These are phyloP conservation scores for Fusarium devonianum DNA, from an alignment of 2,329 filamentous ascomycete species.

Conservation along the genomic window DNA sequence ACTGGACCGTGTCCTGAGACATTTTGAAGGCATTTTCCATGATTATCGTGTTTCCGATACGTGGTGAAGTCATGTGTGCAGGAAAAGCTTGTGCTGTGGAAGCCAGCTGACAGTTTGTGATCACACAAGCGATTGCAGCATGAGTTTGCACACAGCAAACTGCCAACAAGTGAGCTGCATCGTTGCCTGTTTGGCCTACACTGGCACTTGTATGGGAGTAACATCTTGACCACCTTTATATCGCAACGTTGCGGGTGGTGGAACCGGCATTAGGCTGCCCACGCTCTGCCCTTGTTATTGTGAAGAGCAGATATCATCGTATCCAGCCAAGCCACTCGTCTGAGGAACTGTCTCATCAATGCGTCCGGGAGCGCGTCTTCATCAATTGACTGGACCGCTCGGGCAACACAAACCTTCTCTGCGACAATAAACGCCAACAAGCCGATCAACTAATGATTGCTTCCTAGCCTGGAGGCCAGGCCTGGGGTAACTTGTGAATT, in stretches of 20 bases:
- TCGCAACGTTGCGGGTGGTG: slow-evolving; percentile 8
- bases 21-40: not conserved
- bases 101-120: slow-evolving; percentile 4
- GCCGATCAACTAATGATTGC: slow-evolving; percentile 10
- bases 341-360: slow-evolving; percentile 19
- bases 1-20: slow-evolving; percentile 18
- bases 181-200: slow-evolving; percentile 4
- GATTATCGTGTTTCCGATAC: slow-evolving; percentile 19
- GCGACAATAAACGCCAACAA: slow-evolving; percentile 7
- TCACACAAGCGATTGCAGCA: too few species aligned
- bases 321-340: slow-evolving; percentile 4
- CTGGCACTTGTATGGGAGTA: too few species aligned
- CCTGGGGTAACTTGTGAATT: slow-evolving; percentile 5
- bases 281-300: too few species aligned
- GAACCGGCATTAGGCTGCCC: not conserved
- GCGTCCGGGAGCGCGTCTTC: not conserved
- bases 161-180: too few species aligned
- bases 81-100: slow-evolving; percentile 4
- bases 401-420: slow-evolving; percentile 13
- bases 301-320: too few species aligned
- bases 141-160: too few species aligned
- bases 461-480: slow-evolving; percentile 2
- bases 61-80: slow-evolving; percentile 12
- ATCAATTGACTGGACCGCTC: slow-evolving; percentile 17
- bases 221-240: too few species aligned